Percentiles rank a stretch among this genome's conserved stretches.
phyloP scores from a whole-genome alignment of 2,329 filamentous ascomycete genomes.

The Alternaria sp. region DNA sequence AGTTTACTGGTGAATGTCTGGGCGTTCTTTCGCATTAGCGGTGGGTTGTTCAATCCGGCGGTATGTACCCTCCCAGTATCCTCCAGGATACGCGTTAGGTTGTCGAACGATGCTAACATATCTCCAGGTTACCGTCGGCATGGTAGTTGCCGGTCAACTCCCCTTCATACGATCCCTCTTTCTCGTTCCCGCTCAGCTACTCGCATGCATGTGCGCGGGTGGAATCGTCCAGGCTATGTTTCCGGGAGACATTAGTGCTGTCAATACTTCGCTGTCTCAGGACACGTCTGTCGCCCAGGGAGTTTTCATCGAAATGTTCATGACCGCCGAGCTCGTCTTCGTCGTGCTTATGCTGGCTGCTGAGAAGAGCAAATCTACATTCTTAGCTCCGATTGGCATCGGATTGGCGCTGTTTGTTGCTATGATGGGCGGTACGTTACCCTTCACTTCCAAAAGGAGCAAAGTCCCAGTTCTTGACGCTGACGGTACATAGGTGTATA shows the following conservation, averaged over 20 bases:
- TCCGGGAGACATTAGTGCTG: slow-evolving; percentile 27
- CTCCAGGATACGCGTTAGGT: background rate
- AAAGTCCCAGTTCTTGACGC: no score
- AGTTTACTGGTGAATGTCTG: slow-evolving; percentile 40
- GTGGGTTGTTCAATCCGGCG: slow-evolving; percentile 23
- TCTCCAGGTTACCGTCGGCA: slow-evolving; percentile 28
- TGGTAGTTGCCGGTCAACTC: slow-evolving; percentile 28
- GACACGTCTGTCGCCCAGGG: slow-evolving; percentile 28
- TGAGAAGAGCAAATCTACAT: slow-evolving; percentile 39
- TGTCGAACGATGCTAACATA: background rate
- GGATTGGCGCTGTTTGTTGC: slow-evolving; percentile 35
- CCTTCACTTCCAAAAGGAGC: no score
- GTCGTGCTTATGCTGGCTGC: slow-evolving; percentile 37
- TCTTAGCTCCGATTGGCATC: slow-evolving; percentile 29
- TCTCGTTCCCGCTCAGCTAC: slow-evolving; percentile 27
- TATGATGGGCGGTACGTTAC: slow-evolving; percentile 31
- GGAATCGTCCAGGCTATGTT: slow-evolving; percentile 33
- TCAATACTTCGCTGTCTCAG: slow-evolving; percentile 21
- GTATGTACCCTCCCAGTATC: slow-evolving; percentile 15
- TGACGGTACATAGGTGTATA: slow-evolving; percentile 42
- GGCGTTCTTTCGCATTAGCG: slow-evolving; percentile 42
- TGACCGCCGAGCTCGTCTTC: slow-evolving; percentile 31
- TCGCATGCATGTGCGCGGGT: slow-evolving; percentile 33
- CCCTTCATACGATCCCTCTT: slow-evolving; percentile 24
- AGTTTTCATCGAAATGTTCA: slow-evolving; percentile 28